phyloP scores from a whole-genome alignment of 768 basidiomycete species.

The Rhodotorula taiwanensis region DNA sequence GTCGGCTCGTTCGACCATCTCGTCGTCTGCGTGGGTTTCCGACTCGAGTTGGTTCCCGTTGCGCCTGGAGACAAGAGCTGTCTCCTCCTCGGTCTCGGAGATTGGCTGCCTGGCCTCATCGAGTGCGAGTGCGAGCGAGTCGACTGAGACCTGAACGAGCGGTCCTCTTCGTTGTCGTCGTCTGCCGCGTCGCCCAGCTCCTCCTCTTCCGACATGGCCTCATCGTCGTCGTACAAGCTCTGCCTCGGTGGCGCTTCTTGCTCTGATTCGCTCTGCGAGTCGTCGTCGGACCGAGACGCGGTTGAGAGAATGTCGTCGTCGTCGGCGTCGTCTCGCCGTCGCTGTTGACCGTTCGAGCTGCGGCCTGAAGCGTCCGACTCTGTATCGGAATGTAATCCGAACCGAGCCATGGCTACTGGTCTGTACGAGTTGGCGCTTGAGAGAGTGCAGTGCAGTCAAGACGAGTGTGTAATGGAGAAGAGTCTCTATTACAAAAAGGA shows the following conservation, averaged over 20 bases:
- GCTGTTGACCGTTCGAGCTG: background rate
- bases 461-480: too few species aligned
- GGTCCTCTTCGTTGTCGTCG: background rate
- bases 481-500: too few species aligned
- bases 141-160: background rate
- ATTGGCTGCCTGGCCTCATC: background rate
- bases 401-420: slow-evolving; percentile 6
- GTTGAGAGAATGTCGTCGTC: background rate
- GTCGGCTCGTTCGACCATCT: too few species aligned
- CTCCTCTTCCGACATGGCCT: background rate
- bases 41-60: too few species aligned
- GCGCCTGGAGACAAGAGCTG: too few species aligned
- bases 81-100: background rate
- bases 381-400: slow-evolving; percentile 6
- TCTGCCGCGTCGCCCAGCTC: background rate
- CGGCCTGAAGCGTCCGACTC: background rate
- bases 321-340: background rate
- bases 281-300: background rate
- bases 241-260: background rate
- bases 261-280: background rate
- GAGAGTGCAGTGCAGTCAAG: background rate
- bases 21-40: too few species aligned
- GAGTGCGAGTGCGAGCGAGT: background rate
- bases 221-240: slow-evolving; percentile 1
- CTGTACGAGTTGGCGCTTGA: background rate